Base-by-base conservation (phyloP, 495 filamentous ascomycete genomes). In the Aspergillus incahuasiensis region DNA sequence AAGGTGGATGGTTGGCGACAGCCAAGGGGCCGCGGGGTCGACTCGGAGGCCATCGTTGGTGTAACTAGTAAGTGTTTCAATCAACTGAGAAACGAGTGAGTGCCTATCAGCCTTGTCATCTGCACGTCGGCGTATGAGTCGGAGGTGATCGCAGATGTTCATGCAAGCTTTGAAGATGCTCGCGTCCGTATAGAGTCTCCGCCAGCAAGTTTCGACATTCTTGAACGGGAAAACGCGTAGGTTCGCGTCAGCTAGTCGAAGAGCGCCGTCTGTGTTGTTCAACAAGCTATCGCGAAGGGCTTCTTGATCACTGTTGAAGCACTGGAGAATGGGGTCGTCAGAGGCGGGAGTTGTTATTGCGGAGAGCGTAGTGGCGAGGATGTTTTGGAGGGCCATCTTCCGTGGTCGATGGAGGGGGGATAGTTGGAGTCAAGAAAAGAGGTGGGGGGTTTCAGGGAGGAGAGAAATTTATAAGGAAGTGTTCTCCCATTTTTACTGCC, bases 201-300 rank as follows among this genome's bases (percentile, higher is more conserved):
- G 78, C 91, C 91, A 96, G 65, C 84, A 86, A 2, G 59, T 47
- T 0, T 90, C 83, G 5, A 95, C 87, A 56, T 90, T 79, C 60
- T 81, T 84, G 72, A 86, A 96, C 5, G 86, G 80, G 56, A 81
- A 94, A 4, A 87, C 81, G 61, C 88, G 87, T 63, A 95, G 78
- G 56, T 88, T 87, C 2, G 82, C 69, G 38, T 82, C 71, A 0
- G 82, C 73, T 18, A 80, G 57, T 24, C 64, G 53, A 6, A 82
- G 63, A 6, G 77, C 71, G 22, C 67, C 52, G 15, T 73, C 62
- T 2, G 74, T 65, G 13, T 69, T 52, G 18, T 63, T 51, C 30
- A 64, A 59, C n/a, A 82, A 65, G n/a, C 74, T 48, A 0, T 61
- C 50, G 22, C 42, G 52, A 46, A 69, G 61, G 12, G 63, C 51